Evolutionary conservation across 2,329 filamentous ascomycete genomes (phyloP), one percentile per base, ranked within the genome.

Genomic region (Fusarium sp.): DNA sequence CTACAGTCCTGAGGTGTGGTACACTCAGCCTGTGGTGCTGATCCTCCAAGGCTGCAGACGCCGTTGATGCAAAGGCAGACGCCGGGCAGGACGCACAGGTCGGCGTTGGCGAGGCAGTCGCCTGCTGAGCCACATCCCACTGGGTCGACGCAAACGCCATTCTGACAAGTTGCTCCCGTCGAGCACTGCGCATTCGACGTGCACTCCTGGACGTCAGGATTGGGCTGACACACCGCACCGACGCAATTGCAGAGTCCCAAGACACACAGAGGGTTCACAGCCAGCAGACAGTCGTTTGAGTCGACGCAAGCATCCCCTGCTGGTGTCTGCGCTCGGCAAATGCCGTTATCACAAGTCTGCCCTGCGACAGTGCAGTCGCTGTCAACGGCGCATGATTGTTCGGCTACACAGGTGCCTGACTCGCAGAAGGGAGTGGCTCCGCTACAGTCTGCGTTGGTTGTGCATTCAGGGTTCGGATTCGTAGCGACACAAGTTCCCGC

Each of bases 181-280:
- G 8, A 16, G 3, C 62, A 68, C 10, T 60, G 15, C 0, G 12
- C 2, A 8, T 2, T 12, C 7, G 16, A 30, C n/a, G 30, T 13
- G 10, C 66, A 69, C 7, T 34, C 10, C 2, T 39, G 43, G 3
- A 65, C 41, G 13, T 16, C 31, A 11, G 30, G 7, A 9, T 31
- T 11, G 23, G 7, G 40, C 51, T 10, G 37, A 7, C 68, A 75
- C 6, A 71, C 34, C 0, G 68, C 68, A 10, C 69, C 12, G 1
- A 71, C 1, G 7, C 68, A 71, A 4, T 66, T 5, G 2, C 68
- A 71, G 15, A 71, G 65, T 3, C 68, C 68, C n/a, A 62, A 27
- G 5, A 6, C n/a, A 7, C 68, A 71, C 6, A 71, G 43, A 12
- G 60, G 30, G 7, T 60, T 41, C 2, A 59, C n/a, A 3, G 59